phyloP scores from a whole-genome alignment of 306 rosid species.

The Rubus idaeus region DNA sequence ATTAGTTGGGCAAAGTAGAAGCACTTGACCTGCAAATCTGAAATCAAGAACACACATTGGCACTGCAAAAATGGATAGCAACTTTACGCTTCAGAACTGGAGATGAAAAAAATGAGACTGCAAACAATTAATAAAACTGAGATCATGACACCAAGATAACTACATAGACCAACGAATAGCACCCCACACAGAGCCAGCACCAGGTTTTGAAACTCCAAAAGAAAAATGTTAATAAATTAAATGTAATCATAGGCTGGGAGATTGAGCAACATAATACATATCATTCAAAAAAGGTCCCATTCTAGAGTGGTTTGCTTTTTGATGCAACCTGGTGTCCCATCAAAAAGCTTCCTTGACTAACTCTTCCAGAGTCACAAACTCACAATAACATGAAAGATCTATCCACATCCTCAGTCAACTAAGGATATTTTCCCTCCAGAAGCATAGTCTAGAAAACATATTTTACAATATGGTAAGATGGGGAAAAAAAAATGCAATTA shows the following conservation, averaged over 20 bases:
- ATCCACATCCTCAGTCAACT: neutral
- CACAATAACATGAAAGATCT: neutral
- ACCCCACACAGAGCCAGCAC: neutral
- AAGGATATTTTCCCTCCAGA: neutral
- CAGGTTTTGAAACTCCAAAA: neutral
- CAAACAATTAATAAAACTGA: neutral
- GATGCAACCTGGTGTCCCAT: neutral
- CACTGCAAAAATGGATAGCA: neutral
- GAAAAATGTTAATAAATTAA: neutral
- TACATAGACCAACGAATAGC: neutral
- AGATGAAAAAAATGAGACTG: neutral
- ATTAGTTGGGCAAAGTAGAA: constrained; percentile 12
- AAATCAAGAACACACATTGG: constrained; percentile 11
- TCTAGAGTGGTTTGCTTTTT: neutral
- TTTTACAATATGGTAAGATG: neutral
- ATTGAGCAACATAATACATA: neutral
- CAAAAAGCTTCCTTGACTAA: neutral
- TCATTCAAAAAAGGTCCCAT: neutral
- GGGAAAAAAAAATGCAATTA: neutral
- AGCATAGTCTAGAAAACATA: neutral
- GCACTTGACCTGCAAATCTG: neutral
- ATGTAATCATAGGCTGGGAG: neutral
- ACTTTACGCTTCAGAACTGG: neutral
- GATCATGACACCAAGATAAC: neutral
- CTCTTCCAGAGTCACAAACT: neutral